Evolutionary conservation across 352 stramenopile genomes (phyloP).

Genomic region (Globisporangium polare): DNA sequence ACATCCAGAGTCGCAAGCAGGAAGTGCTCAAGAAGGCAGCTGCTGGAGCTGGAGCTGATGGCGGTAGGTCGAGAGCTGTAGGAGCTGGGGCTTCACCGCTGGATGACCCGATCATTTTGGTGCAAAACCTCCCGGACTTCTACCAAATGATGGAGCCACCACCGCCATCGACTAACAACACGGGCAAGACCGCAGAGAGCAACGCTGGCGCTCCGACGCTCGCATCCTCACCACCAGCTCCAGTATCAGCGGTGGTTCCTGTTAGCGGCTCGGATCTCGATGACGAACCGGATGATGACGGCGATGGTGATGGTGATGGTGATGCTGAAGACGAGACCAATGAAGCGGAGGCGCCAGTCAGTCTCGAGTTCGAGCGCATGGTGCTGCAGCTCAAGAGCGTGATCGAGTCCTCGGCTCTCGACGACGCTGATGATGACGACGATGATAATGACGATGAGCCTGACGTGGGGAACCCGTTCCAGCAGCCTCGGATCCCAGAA

Average conservation of each 20-base stretch:
- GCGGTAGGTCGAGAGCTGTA: neutral
- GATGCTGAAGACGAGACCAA: conserved; percentile 20
- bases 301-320: conserved; percentile 3
- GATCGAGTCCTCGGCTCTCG: conserved; percentile 27
- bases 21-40: conserved; percentile 22
- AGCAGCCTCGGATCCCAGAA: conserved; percentile 7
- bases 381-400: conserved; percentile 67
- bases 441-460: conserved; percentile 27
- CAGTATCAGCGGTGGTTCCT: conserved; percentile 2
- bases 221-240: conserved; percentile 19
- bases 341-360: conserved; percentile 18
- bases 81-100: conserved; percentile 23
- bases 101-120: conserved; percentile 66
- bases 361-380: conserved; percentile 76
- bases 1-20: conserved; percentile 42
- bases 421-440: conserved; percentile 24
- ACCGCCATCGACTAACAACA: neutral
- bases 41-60: neutral
- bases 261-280: neutral
- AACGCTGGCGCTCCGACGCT: neutral
- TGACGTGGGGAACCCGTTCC: conserved; percentile 8
- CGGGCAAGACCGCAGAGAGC: neutral
- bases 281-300: neutral
- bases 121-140: conserved; percentile 58
- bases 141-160: neutral